A percentile compares a stretch with the other conserved stretches of the same genome.
Conservation (phyloP, 2,329 filamentous ascomycete genomes). For the Epichloe baconii region DNA sequence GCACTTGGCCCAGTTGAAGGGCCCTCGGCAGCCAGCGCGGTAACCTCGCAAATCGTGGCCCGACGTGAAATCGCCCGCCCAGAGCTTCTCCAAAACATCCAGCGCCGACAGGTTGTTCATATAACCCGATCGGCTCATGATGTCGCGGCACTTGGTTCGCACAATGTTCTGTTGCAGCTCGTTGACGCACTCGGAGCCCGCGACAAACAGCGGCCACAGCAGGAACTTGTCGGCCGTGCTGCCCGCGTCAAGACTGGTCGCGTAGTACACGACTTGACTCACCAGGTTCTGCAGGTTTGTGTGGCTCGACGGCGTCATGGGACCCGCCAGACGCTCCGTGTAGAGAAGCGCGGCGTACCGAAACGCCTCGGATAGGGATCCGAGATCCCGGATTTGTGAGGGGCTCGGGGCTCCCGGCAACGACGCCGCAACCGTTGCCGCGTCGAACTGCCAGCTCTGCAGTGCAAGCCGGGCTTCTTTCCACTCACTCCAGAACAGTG, state of each 20-base stretch:
- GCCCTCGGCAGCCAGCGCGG: slow-evolving; percentile 29
- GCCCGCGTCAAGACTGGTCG: slow-evolving; percentile 61
- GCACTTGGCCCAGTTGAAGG: slow-evolving; percentile 45
- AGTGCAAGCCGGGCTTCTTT: slow-evolving; percentile 63
- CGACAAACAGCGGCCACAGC: slow-evolving; percentile 85
- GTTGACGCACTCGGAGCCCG: slow-evolving; percentile 78
- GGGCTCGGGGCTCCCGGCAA: slow-evolving; percentile 38
- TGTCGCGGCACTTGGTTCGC: slow-evolving; percentile 67
- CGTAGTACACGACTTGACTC: slow-evolving; percentile 69
- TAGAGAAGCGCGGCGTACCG: slow-evolving; percentile 81
- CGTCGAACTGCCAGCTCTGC: slow-evolving; percentile 68
- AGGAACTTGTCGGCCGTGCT: slow-evolving; percentile 74
- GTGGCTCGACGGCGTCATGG: slow-evolving; percentile 57
- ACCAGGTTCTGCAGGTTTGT: slow-evolving; percentile 75
- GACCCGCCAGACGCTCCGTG: slow-evolving; percentile 74
- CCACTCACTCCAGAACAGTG: slow-evolving; percentile 78
- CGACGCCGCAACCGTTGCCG: slow-evolving; percentile 34
- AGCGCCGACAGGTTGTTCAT: slow-evolving; percentile 84
- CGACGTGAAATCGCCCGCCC: slow-evolving; percentile 44
- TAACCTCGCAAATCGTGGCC: slow-evolving; percentile 20
- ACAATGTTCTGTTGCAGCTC: slow-evolving; percentile 68
- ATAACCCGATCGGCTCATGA: slow-evolving; percentile 80
- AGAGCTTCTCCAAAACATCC: slow-evolving; percentile 74
- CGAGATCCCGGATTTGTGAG: slow-evolving; percentile 58
- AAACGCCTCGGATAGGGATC: slow-evolving; percentile 80